These are phyloP conservation scores for Talaromyces wortmannii DNA, from an alignment of 495 filamentous ascomycete species.

Conservation along the genomic window DNA sequence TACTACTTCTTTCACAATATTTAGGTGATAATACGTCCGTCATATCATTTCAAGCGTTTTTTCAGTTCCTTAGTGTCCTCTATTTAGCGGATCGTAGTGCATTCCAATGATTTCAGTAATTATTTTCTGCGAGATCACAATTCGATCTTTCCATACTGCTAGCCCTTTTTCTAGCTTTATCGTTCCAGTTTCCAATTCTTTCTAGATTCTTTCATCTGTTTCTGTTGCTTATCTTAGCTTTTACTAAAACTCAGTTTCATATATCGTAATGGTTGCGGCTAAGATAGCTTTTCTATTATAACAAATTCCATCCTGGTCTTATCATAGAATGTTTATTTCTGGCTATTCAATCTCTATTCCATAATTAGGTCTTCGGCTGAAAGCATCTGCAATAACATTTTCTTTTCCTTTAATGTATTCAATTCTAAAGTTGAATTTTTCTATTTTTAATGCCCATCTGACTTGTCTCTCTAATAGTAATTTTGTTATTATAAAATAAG, in stretches of 20 bases:
- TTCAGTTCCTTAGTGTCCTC: background rate
- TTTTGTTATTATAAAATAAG: slow-evolving; percentile 11
- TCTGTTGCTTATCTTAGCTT: too few species aligned
- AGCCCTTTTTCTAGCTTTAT: slow-evolving; percentile 1
- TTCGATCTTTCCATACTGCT: too few species aligned
- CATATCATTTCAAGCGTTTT: slow-evolving; percentile 5
- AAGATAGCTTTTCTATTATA: slow-evolving; percentile 2
- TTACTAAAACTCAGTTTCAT: too few species aligned
- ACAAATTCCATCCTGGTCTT: slow-evolving; percentile 4
- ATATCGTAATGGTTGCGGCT: too few species aligned
- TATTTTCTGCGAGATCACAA: slow-evolving; percentile 3
- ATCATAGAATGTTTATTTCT: slow-evolving; percentile 1
- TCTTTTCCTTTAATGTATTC: slow-evolving; percentile 3
- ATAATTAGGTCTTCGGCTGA: background rate
- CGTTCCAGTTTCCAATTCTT: too few species aligned
- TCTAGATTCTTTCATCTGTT: too few species aligned
- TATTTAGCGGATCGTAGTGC: background rate
- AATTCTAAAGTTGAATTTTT: slow-evolving; percentile 10
- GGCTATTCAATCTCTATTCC: background rate
- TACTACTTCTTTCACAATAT: background rate
- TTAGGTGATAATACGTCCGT: slow-evolving; percentile 3
- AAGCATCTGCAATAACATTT: background rate
- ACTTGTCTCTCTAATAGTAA: slow-evolving; percentile 7
- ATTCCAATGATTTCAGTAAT: background rate
- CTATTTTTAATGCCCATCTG: slow-evolving; percentile 7